Evolutionary conservation across 768 basidiomycete genomes (phyloP).

Genomic region (Mycena pura): DNA sequence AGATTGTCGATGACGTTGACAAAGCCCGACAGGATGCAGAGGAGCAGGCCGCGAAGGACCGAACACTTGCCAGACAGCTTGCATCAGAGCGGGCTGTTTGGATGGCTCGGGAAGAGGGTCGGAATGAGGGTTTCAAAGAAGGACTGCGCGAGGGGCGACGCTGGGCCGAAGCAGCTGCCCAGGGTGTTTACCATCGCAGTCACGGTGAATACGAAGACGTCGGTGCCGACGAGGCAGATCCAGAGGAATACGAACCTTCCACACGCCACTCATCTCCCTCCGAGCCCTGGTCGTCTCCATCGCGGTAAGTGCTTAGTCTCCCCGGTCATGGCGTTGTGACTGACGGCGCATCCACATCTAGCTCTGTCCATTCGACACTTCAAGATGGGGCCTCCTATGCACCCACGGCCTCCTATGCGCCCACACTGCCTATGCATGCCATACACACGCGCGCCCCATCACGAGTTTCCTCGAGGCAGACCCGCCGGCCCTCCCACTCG

Average conservation of each 20-base stretch:
- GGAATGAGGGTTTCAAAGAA: constrained; percentile 57
- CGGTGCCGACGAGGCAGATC: background rate
- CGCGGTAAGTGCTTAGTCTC: background rate
- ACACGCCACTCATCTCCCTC: constrained; percentile 5
- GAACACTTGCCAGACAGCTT: constrained; percentile 56
- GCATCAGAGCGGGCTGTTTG: constrained; percentile 58
- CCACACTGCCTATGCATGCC: constrained; percentile 11
- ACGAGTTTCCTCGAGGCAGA: background rate
- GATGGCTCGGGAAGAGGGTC: constrained; percentile 64
- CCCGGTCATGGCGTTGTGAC: background rate
- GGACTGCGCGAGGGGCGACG: constrained; percentile 39
- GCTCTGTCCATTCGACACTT: constrained; percentile 9
- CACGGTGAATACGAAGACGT: constrained; percentile 1
- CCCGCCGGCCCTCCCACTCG: background rate
- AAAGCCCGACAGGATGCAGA: constrained; percentile 65
- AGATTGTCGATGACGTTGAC: constrained; percentile 54
- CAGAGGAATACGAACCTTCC: constrained; percentile 1
- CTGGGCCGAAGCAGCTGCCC: constrained; percentile 15
- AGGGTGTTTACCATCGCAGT: no score
- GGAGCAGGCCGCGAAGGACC: constrained; percentile 55
- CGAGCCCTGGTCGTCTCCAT: constrained; percentile 8
- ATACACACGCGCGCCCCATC: background rate
- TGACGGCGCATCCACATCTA: background rate
- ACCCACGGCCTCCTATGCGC: constrained; percentile 10
- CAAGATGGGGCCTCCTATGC: constrained; percentile 13